Base-by-base conservation (phyloP, 345 rosid species). In the Camelina sativa region DNA sequence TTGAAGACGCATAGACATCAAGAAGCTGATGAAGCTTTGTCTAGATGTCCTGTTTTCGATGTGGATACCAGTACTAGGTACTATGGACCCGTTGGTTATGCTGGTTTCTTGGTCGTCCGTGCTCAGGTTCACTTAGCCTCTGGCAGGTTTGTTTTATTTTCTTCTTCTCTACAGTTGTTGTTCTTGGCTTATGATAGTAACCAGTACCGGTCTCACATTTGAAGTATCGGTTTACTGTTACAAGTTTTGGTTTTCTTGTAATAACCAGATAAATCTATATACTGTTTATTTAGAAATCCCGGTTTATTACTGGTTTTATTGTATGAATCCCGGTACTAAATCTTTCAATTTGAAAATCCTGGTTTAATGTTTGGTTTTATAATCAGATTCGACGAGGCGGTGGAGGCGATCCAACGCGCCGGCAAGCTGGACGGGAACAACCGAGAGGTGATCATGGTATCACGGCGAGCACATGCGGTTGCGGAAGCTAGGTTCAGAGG, bases 101-200 rank as follows among this genome's bases (percentile, higher is more conserved):
- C 98, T n/a, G 88, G 79, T 70, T 67, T 90, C 71, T 75, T 95
- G 19, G 78, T 84, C 25, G 90, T 92, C 7, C 84, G 84, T 65
- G 88, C 98, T 77, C 99, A 88, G 63, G 97, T 95, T 59, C 85
- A 92, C 83, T 72, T 92, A 79, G 96, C 91, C 1, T 69, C 71
- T 17, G 99, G 99, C 82, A 94, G 98, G 98, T 91, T 69, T 40
- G 92, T 77, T 20, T 30, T 66, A 1, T 44, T 34, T 15, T 44
- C 12, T 50, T 47, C 16, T 51, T 48, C 41, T 38, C 23, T 47
- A 23, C 20, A 19, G n/a, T 4, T 44, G n/a, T n/a, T n/a, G n/a
- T n/a, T n/a, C 32, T 74, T 59, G 20, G 16, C 12, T 67, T 17
- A 11, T 22, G 32, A n/a, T 13, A 60, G n/a, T 56, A 11, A 3